Percentiles rank a stretch among this genome's conserved stretches.
These are phyloP conservation scores for Mytilinidion resinicola DNA, from an alignment of 495 filamentous ascomycete species.

Conservation along the genomic window DNA sequence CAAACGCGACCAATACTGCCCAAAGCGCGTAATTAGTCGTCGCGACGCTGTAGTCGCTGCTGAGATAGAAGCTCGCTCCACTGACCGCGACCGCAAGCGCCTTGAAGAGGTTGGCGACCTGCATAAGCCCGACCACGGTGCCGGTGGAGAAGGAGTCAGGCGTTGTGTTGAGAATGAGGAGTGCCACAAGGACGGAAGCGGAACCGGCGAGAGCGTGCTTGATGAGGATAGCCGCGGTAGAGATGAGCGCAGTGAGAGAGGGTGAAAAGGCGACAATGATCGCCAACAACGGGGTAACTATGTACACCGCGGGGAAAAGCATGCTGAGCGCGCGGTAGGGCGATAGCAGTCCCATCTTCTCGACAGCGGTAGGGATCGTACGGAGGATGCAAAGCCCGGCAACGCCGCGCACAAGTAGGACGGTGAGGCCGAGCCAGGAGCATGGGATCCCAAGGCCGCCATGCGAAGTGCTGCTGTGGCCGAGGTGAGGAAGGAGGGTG, in stretches of 20 bases:
- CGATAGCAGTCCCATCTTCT: constrained; percentile 37
- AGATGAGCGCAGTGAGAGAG: constrained; percentile 30
- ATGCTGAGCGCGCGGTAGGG: constrained; percentile 37
- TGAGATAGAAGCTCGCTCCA: constrained; percentile 40
- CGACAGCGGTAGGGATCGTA: constrained; percentile 30
- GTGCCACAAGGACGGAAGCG: constrained; percentile 37
- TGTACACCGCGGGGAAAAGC: constrained; percentile 40
- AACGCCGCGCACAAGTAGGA: constrained; percentile 33
- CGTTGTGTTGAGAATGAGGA: constrained; percentile 42
- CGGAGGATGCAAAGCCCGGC: constrained; percentile 35
- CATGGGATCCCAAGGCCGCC: constrained; percentile 44
- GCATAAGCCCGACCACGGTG: constrained; percentile 44
- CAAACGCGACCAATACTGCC: constrained; percentile 35
- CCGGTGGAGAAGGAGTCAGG: constrained; percentile 42
- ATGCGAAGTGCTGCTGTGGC: constrained; percentile 38
- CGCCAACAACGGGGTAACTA: constrained; percentile 35
- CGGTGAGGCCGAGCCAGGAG: constrained; percentile 36
- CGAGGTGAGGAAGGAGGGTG: constrained; percentile 41
- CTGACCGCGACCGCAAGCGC: constrained; percentile 41
- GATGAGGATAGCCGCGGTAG: constrained; percentile 36
- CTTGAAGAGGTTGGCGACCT: constrained; percentile 38
- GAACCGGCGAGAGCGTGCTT: constrained; percentile 38
- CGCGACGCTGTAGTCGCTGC: constrained; percentile 35
- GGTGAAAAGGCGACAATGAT: constrained; percentile 27
- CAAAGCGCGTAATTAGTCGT: constrained; percentile 39